phyloP scores from a whole-genome alignment of 169 alveolate genomes.

The Condylostoma magnum region DNA sequence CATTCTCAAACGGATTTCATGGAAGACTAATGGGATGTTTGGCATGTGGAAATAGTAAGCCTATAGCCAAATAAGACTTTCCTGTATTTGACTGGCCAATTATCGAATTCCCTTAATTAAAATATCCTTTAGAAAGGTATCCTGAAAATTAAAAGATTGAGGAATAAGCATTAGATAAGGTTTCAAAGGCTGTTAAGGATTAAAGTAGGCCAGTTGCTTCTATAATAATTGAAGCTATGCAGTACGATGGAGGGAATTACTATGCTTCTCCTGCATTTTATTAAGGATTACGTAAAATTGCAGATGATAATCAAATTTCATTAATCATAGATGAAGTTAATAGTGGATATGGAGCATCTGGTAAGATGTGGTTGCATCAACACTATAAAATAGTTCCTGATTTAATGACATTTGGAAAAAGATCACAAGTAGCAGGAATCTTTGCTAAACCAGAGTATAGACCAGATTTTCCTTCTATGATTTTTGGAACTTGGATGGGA shows the following conservation, averaged over 20 bases:
- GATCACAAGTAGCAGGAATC: conserved; percentile 33
- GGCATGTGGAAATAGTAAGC: conserved; percentile 22
- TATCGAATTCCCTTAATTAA: conserved; percentile 50
- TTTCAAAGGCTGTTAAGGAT: conserved; percentile 27
- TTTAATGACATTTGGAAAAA: conserved; percentile 54
- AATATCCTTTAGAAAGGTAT: conserved; percentile 37
- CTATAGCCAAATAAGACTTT: conserved; percentile 16
- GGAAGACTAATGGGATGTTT: conserved; percentile 44
- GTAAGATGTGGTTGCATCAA: conserved; percentile 62
- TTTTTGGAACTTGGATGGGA: neutral
- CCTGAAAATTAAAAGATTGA: conserved; percentile 46
- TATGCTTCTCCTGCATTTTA: conserved; percentile 60
- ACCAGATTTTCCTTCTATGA: neutral
- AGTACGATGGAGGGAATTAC: conserved; percentile 31
- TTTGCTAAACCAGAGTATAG: neutral
- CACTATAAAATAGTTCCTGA: conserved; percentile 54
- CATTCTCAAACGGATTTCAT: conserved; percentile 48
- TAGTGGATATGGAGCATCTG: conserved; percentile 58
- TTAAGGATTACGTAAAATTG: conserved; percentile 35
- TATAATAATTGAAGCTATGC: conserved; percentile 59
- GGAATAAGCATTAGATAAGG: conserved; percentile 34
- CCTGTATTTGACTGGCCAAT: conserved; percentile 48
- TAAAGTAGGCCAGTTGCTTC: conserved; percentile 44
- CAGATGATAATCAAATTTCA: conserved; percentile 40
- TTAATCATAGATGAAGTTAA: conserved; percentile 64